Conservation (phyloP, 768 basidiomycete species). For the Amanita rimosa region DNA sequence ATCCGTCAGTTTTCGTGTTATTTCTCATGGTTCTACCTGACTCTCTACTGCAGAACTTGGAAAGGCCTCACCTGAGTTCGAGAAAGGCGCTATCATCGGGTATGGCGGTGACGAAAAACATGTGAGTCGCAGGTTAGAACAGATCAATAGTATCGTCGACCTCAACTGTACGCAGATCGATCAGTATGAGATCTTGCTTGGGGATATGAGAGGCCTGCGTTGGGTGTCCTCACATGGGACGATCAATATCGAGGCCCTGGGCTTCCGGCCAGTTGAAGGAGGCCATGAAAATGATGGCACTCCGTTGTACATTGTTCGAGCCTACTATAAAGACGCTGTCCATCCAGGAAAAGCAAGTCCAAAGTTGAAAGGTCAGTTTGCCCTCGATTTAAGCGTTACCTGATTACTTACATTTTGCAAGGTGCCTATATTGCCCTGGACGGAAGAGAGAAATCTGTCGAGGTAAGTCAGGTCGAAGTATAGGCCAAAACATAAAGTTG, state of each 20-base stretch:
- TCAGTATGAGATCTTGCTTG: constrained; percentile 62
- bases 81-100: constrained; percentile 56
- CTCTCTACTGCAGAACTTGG: constrained; percentile 39
- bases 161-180: constrained; percentile 29
- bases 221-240: constrained; percentile 45
- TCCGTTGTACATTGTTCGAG: constrained; percentile 50
- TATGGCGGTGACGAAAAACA: constrained; percentile 47
- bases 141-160: background rate
- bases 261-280: constrained; percentile 50
- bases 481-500: background rate
- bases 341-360: constrained; percentile 59
- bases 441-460: constrained; percentile 37
- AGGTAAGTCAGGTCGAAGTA: constrained; percentile 20
- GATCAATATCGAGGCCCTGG: constrained; percentile 31
- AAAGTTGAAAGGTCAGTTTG: constrained; percentile 35
- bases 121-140: constrained; percentile 21
- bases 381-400: background rate
- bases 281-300: constrained; percentile 55
- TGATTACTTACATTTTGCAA: constrained; percentile 10
- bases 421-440: constrained; percentile 48
- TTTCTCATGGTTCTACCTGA: background rate
- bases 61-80: constrained; percentile 46
- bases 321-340: constrained; percentile 34
- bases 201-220: constrained; percentile 38
- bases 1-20: constrained; percentile 27